Evolutionary conservation across 306 rosid genomes (phyloP).

Genomic region (Gynostemma pentaphyllum): DNA sequence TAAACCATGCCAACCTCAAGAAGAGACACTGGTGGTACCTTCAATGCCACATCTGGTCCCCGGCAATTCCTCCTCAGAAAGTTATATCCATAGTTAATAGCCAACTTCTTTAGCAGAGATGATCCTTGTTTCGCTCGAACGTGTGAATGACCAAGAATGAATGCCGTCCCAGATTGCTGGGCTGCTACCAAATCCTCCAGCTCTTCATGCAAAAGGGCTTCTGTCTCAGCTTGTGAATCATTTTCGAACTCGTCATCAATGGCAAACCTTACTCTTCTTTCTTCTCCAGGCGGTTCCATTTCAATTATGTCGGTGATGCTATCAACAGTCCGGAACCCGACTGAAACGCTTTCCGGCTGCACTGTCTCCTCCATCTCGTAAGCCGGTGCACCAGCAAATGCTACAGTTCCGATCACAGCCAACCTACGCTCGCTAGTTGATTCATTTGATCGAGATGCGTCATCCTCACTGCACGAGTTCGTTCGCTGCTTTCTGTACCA

Average conservation of each 20-base stretch:
- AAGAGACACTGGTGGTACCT: conserved; percentile 88
- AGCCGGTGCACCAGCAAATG: conserved; percentile 37
- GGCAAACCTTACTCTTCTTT: conserved; percentile 74
- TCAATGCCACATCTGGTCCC: conserved; percentile 83
- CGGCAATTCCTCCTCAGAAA: conserved; percentile 79
- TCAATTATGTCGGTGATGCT: conserved; percentile 65
- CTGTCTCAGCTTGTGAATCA: conserved; percentile 34
- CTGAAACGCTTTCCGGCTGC: conserved; percentile 1
- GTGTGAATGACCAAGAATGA: conserved; percentile 84
- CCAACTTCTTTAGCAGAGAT: conserved; percentile 54
- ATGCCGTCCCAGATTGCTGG: conserved; percentile 78
- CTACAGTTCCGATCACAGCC: conserved; percentile 74
- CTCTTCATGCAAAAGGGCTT: conserved; percentile 48
- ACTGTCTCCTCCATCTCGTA: conserved; percentile 43
- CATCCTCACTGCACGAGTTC: conserved; percentile 43
- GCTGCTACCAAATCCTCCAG: conserved; percentile 63
- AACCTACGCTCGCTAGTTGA: conserved; percentile 33
- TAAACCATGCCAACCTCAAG: conserved; percentile 99
- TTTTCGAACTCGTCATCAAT: conserved; percentile 44
- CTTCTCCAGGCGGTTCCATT: conserved; percentile 43
- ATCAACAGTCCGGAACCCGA: conserved; percentile 29
- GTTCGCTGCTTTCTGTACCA: conserved; percentile 36
- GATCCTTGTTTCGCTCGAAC: conserved; percentile 81
- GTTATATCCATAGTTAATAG: conserved; percentile 75
- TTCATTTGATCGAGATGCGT: conserved; percentile 40